Conservation (phyloP, 768 basidiomycete species). For the Paxillus involutus region DNA sequence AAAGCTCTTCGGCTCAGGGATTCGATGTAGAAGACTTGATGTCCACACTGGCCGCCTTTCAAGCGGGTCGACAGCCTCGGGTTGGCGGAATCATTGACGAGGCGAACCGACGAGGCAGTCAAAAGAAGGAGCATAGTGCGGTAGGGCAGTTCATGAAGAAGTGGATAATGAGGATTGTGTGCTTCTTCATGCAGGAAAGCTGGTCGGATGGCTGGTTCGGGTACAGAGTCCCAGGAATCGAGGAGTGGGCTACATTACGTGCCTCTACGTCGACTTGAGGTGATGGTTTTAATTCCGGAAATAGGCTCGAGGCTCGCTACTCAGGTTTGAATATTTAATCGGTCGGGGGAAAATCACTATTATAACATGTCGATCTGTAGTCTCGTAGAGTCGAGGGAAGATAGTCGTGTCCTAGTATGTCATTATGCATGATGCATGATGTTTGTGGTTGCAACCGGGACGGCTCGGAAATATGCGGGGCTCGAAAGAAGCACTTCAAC, state of each 20-base stretch:
- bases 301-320: neutral
- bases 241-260: slow-evolving; percentile 14
- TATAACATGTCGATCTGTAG: too few relatives aligned
- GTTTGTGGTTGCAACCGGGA: slow-evolving; percentile 32
- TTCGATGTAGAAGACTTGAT: slow-evolving; percentile 11
- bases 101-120: slow-evolving; percentile 24
- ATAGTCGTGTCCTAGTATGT: too few relatives aligned
- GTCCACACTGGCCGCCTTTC: slow-evolving; percentile 19
- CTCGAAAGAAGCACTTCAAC: slow-evolving; percentile 10
- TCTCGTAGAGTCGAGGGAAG: too few relatives aligned
- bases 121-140: slow-evolving; percentile 20
- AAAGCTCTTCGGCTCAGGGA: neutral
- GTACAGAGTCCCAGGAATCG: slow-evolving; percentile 30
- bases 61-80: slow-evolving; percentile 21
- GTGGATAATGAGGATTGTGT: slow-evolving; percentile 26
- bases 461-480: slow-evolving; percentile 42
- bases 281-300: neutral
- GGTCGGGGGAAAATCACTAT: too few relatives aligned
- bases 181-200: slow-evolving; percentile 22
- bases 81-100: slow-evolving; percentile 27
- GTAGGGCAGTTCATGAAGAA: slow-evolving; percentile 19
- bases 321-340: too few relatives aligned
- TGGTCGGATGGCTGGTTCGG: slow-evolving; percentile 31
- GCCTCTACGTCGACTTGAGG: neutral
- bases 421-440: too few relatives aligned